Evolutionary conservation across 805 yeast species (phyloP).

Genomic region (Metschnikowia reukaufii): DNA sequence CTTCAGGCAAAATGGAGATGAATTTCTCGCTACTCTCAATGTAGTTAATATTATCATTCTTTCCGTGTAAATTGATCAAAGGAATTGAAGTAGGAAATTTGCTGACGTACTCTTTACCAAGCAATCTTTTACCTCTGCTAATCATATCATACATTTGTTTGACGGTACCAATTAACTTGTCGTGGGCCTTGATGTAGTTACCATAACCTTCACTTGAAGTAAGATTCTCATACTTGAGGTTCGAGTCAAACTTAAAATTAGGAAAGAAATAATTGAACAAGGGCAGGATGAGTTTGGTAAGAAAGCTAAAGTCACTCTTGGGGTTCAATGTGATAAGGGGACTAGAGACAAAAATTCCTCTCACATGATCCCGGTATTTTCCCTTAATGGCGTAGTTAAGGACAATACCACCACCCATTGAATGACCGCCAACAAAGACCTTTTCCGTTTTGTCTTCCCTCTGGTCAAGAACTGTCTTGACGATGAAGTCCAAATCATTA

Average conservation of each 20-base stretch:
- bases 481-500: constrained; percentile 58
- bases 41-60: constrained; percentile 61
- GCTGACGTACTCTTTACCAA: constrained; percentile 35
- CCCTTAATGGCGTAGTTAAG: constrained; percentile 64
- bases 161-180: constrained; percentile 50
- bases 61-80: constrained; percentile 60
- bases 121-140: constrained; percentile 54
- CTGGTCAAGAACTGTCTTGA: constrained; percentile 43
- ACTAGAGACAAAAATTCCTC: constrained; percentile 51
- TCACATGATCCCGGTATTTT: constrained; percentile 43
- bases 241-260: constrained; percentile 52
- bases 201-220: constrained; percentile 53
- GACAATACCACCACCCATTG: constrained; percentile 80
- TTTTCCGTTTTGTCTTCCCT: constrained; percentile 32
- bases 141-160: constrained; percentile 62
- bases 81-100: constrained; percentile 44
- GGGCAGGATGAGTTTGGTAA: constrained; percentile 44
- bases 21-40: constrained; percentile 48
- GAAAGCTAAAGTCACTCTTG: constrained; percentile 53
- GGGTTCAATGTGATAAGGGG: constrained; percentile 64
- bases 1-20: constrained; percentile 30
- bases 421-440: constrained; percentile 61
- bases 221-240: constrained; percentile 50
- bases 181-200: constrained; percentile 41
- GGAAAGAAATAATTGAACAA: constrained; percentile 43